These are phyloP conservation scores for Penicillium sp. DNA, from an alignment of 2,329 filamentous ascomycete species.

Conservation along the genomic window DNA sequence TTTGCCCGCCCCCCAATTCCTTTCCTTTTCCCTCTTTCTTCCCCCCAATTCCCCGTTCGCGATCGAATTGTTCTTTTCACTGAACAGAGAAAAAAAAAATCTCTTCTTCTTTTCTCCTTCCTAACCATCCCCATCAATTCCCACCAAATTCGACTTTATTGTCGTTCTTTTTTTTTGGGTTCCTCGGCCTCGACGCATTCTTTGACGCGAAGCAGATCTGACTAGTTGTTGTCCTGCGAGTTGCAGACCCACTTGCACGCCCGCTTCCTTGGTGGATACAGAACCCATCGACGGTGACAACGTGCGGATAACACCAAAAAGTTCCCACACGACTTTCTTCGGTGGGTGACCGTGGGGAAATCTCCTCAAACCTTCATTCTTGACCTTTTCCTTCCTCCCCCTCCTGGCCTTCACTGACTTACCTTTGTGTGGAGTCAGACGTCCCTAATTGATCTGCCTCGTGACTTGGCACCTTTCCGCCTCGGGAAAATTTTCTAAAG, in stretches of 20 bases:
- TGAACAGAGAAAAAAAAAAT: constrained; percentile 9
- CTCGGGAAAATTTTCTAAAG: constrained; percentile 20
- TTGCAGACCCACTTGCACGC: constrained; percentile 40
- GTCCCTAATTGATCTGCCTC: constrained; percentile 20
- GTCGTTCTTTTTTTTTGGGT: constrained; percentile 1
- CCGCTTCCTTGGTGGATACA: constrained; percentile 42
- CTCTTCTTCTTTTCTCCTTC: constrained; percentile 17
- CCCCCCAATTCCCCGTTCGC: constrained; percentile 17
- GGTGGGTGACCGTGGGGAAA: constrained; percentile 44
- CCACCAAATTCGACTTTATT: constrained; percentile 6
- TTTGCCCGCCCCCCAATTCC: constrained; percentile 18
- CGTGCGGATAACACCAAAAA: constrained; percentile 42
- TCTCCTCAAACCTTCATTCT: constrained; percentile 35
- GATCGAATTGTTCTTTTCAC: constrained; percentile 17
- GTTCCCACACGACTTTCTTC: constrained; percentile 39
- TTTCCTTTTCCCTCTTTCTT: constrained; percentile 13
- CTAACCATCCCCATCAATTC: neutral
- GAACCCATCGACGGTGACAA: constrained; percentile 39
- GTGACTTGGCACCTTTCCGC: constrained; percentile 19
- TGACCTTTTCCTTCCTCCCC: constrained; percentile 23
- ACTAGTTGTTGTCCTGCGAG: constrained; percentile 34
- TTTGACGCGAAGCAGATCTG: constrained; percentile 39
- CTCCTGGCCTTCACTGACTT: constrained; percentile 12
- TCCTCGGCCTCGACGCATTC: constrained; percentile 7
- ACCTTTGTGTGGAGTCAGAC: constrained; percentile 38